Evolutionary conservation across 106 monocot species (phyloP), one percentile per base, ranked within the genome.

Genomic region (Posidonia australis): DNA sequence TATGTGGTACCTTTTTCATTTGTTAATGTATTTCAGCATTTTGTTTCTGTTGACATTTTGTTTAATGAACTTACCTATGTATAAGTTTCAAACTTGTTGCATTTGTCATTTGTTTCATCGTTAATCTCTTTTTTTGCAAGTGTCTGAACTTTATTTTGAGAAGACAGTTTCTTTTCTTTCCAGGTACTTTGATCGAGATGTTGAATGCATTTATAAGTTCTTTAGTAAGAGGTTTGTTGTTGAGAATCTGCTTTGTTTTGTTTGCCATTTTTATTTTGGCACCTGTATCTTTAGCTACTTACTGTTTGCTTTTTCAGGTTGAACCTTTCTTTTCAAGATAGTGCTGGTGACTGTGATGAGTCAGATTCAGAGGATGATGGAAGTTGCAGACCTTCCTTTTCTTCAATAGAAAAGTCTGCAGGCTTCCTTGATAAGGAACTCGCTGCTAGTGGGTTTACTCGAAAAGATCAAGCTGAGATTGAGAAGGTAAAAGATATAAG

Each of bases 151-250:
- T 5, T 49, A 49, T 5, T 49, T 36, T 36, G 7, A 36, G 2
- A 4, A 36, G 5, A 4, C 36, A 36, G 7, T 36, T 36, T 7
- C 7, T 69, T 26, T 9, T 55, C 65, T 10, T 81, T 83, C 63
- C 74, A 99, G 98, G 98, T 99, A 91, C 53, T 99, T 99, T 72
- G 91, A 99, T 66, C 98, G 98, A 45, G 98, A 99, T 76, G 76
- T 83, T 59, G 91, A 83, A 44, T 91, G 98, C 65, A 76, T 99
- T 67, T 91, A 70, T 80, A 99, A 99, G 70, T 99, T 88, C 67
- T 99, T 99, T 74, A 72, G 77, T 9, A 99, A 81, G 66, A 99
- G 88, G 98, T 99, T 52, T 52, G 66, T 36, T 30, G n/a, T 53
- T 52, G 13, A 41, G 14, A 42, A 43, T 31, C 29, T 31, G 24